Base-by-base conservation (phyloP, 148 eudicot species). In the Silene uniflora region DNA sequence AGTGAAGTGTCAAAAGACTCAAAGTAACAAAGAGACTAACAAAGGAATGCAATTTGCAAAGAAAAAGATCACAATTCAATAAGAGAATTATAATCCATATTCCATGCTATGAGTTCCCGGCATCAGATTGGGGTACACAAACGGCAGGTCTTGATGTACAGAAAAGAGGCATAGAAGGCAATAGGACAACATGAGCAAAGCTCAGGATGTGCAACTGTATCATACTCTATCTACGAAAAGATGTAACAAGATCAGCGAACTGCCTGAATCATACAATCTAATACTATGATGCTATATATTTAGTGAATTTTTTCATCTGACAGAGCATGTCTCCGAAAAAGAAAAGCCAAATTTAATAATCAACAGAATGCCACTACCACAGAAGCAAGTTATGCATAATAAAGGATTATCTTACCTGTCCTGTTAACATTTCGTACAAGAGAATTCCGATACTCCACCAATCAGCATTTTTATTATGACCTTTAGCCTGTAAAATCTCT, bases 401-500 rank as follows among this genome's bases (percentile, higher is more conserved):
- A 19, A 78, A 32, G 19, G n/a, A 4, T 27, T 8, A 24, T 12
- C 54, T 52, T 78, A 93, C 97, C 98, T 93, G 79, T 69, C 98
- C 97, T 59, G 80, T 85, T 22, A 93, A 76, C 98, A 93, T 93
- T 81, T 93, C 98, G 77, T 85, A 91, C 85, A 93, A 82, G 35
- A 93, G 92, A 75, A 91, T 85, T 54, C 98, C 98, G 67, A 88
- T 81, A 75, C 98, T 91, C 98, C 98, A 93, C 98, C 97, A 93
- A 86, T 93, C 98, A 68, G 96, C 98, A 84, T 83, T 83, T 77
- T 93, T 93, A 72, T 93, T 88, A 81, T 93, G 98, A 22, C 98
- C 98, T 84, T 91, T 93, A 23, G 96, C 80, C 24, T 78, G 83
- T 64, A 93, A 83, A 72, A 93, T 93, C 78, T 93, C 96, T 39